Evolutionary conservation across 441 rosid species (phyloP).

Genomic region (Kokia cookei): DNA sequence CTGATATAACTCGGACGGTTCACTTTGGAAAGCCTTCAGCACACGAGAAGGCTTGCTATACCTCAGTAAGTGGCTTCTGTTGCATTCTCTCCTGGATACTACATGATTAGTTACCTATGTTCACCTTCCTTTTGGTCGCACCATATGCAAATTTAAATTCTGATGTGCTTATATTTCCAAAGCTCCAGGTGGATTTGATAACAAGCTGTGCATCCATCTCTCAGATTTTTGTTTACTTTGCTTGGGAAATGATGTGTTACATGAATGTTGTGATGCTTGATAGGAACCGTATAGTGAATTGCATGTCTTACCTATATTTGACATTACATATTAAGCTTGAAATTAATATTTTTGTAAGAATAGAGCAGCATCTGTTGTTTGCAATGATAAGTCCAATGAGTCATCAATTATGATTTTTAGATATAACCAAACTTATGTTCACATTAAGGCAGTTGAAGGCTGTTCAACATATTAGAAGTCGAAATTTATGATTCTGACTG

Average conservation of each 20-base stretch:
- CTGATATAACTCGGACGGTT: conserved; percentile 91
- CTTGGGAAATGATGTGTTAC: not conserved
- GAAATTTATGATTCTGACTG: not conserved
- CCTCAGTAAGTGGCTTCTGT: conserved; percentile 51
- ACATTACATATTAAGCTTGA: not conserved
- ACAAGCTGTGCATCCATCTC: not conserved
- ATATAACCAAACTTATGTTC: not conserved
- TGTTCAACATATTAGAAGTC: not conserved
- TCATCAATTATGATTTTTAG: not conserved
- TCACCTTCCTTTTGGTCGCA: not conserved
- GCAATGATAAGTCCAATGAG: not conserved
- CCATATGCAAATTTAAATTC: not conserved
- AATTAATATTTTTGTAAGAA: not conserved
- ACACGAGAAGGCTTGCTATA: conserved; percentile 84
- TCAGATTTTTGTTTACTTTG: not conserved
- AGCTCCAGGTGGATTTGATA: not conserved
- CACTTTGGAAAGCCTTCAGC: conserved; percentile 93
- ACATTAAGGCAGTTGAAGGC: not conserved
- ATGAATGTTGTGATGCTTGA: not conserved
- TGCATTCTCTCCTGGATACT: not conserved
- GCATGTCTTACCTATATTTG: not conserved
- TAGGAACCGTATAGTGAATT: not conserved
- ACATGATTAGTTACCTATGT: not conserved
- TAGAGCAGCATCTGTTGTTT: not conserved
- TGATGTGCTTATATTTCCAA: not conserved